Evolutionary conservation across 139 green algal species (phyloP).

Genomic region (Parachlorella kessleri): DNA sequence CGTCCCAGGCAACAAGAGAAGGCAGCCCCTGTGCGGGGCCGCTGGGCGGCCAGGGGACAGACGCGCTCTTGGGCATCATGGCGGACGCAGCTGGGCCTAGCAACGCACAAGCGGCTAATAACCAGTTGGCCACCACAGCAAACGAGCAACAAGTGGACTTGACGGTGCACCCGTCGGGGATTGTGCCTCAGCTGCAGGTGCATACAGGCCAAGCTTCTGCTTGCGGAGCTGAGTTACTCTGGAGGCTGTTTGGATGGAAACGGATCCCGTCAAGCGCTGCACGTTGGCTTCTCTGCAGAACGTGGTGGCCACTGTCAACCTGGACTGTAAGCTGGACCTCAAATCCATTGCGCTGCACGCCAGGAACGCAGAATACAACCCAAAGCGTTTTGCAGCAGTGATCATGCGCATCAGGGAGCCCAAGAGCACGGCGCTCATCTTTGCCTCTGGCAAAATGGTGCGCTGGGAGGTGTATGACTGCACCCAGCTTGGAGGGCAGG

Average conservation of each 20-base stretch:
- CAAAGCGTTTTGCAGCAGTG: slow-evolving; percentile 98
- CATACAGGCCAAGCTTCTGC: background rate
- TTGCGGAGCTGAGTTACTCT: background rate
- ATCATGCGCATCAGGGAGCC: slow-evolving; percentile 99
- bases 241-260: background rate
- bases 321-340: slow-evolving; percentile 93
- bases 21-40: background rate
- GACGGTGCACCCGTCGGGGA: slow-evolving; percentile 85
- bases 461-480: too few relatives aligned
- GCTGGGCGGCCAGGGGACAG: background rate
- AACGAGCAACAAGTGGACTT: slow-evolving; percentile 61
- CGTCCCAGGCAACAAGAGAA: background rate
- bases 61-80: background rate
- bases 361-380: slow-evolving; percentile 99
- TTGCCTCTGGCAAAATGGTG: slow-evolving; percentile 98
- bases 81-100: slow-evolving; percentile 11
- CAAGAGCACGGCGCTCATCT: slow-evolving; percentile 99
- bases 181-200: slow-evolving; percentile 81
- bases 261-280: too few relatives aligned
- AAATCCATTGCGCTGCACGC: slow-evolving; percentile 97
- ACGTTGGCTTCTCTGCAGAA: too few relatives aligned
- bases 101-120: slow-evolving; percentile 7
- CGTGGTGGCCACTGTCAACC: slow-evolving; percentile 96
- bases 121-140: too few relatives aligned
- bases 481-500: too few relatives aligned